Conservation (phyloP, 2,329 filamentous ascomycete genomes). For the Fusarium haematococcum region DNA sequence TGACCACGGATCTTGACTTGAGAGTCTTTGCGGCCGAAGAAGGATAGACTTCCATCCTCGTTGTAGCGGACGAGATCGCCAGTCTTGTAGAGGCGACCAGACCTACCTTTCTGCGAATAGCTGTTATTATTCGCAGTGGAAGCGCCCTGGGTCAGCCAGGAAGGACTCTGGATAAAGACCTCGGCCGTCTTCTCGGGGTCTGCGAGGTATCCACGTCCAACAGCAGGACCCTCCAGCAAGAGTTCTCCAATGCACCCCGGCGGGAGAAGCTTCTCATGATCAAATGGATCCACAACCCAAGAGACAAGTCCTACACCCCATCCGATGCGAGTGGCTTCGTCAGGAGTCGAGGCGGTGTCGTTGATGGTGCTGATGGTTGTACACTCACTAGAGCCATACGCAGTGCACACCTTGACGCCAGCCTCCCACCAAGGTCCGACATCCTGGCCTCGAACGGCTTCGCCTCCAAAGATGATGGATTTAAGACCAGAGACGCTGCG, state of each 20-base stretch:
- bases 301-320: not conserved
- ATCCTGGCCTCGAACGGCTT: not conserved
- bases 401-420: constrained; percentile 20
- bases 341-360: not conserved
- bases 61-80: constrained; percentile 33
- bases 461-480: not conserved
- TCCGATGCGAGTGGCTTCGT: not conserved
- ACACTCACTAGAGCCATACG: not conserved
- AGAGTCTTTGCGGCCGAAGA: constrained; percentile 33
- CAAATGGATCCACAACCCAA: constrained; percentile 36
- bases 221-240: constrained; percentile 33
- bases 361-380: not conserved
- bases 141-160: constrained; percentile 1
- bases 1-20: constrained; percentile 42
- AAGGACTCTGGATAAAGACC: constrained; percentile 47
- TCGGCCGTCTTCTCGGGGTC: constrained; percentile 23
- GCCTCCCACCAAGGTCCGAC: not conserved
- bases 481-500: not conserved
- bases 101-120: not conserved
- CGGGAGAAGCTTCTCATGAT: constrained; percentile 30
- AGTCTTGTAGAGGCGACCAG: constrained; percentile 31
- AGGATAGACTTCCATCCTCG: constrained; percentile 27
- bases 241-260: constrained; percentile 38
- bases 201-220: constrained; percentile 32
- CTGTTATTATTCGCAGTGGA: constrained; percentile 15